Evolutionary conservation across 257 asterid genomes (phyloP).

Genomic region (Fraxinus excelsior): DNA sequence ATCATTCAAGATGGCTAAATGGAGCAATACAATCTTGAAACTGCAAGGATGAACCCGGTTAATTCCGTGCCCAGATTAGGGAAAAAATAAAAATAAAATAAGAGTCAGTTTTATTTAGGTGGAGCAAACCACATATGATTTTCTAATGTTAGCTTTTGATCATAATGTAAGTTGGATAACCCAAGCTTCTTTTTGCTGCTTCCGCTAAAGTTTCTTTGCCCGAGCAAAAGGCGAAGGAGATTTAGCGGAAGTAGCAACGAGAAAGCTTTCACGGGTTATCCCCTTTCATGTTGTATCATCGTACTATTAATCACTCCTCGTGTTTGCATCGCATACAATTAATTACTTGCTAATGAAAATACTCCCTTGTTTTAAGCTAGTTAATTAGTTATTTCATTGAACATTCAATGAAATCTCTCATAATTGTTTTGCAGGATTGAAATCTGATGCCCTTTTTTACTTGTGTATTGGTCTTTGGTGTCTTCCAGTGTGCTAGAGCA

Average conservation of each 20-base stretch:
- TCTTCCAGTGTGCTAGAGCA: too few species aligned
- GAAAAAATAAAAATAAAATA: neutral
- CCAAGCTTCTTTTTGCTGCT: constrained; percentile 99
- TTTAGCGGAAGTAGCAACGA: constrained; percentile 99
- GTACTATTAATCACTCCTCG: neutral
- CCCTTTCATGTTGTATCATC: constrained; percentile 40
- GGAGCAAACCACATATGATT: neutral
- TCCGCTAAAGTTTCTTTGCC: constrained; percentile 88
- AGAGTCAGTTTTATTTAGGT: neutral
- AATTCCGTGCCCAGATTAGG: neutral
- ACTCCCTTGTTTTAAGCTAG: neutral
- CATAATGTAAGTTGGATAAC: constrained; percentile 47
- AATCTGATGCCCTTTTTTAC: too few species aligned
- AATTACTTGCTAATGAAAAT: neutral
- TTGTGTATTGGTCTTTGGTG: too few species aligned
- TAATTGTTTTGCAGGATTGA: neutral
- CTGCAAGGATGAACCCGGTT: neutral
- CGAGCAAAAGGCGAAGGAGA: constrained; percentile 56
- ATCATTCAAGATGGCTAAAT: constrained; percentile 39
- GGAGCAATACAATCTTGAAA: constrained; percentile 13
- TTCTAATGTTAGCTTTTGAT: constrained; percentile 15
- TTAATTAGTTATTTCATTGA: neutral
- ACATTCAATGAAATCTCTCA: neutral
- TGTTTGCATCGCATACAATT: neutral
- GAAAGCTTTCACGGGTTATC: constrained; percentile 93